Base-by-base conservation (phyloP, 2,329 filamentous ascomycete species). In the Fusarium tricinctum region DNA sequence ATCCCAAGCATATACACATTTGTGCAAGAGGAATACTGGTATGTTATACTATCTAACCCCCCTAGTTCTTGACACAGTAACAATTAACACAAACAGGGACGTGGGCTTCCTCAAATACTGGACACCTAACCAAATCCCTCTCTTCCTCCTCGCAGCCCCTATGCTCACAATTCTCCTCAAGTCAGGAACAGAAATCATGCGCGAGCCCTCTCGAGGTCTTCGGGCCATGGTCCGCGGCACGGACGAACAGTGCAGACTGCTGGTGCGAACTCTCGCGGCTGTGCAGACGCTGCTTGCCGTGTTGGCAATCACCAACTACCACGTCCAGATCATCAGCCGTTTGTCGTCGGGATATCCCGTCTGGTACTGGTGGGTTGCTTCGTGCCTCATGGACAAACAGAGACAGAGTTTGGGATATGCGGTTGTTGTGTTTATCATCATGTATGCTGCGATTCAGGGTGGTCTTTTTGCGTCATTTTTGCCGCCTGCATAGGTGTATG, bases 11-110 rank as follows among this genome's bases (percentile, higher is more conserved):
- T 99, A 63, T 98, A 97, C 79, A 86, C 89, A 0, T 98, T 92
- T 83, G 95, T 98, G 3, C 96, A 99, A 77, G 84, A 85, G 45
- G 84, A 92, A 73, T 98, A 99, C 79, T 99, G 96, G 94, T 97
- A 85, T 78, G 88, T 13, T 7, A 49, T 78, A 88, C 9, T 7
- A 48, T 13, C 50, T 71, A 44, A 44, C 47, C 28, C 12, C 10
- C 28, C 2, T 9, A 8, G 8, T n/a, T 33, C 35, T 35, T 32
- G 66, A 58, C 23, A 63, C 60, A 28, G 9, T 2, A 23, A 8
- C 22, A 20, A 64, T 70, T 76, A 71, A 76, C 42, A 48, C 17
- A 38, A 22, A 7, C 64, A 97, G 94, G 96, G 90, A 95, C 73
- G 89, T 92, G 52, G 96, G 96, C 1, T 91, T 97, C 70, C 85